Percentiles rank a stretch among this genome's conserved stretches.
Evolutionary conservation across 2,329 filamentous ascomycete genomes (phyloP).

Genomic region (Hypomyces rosellus): DNA sequence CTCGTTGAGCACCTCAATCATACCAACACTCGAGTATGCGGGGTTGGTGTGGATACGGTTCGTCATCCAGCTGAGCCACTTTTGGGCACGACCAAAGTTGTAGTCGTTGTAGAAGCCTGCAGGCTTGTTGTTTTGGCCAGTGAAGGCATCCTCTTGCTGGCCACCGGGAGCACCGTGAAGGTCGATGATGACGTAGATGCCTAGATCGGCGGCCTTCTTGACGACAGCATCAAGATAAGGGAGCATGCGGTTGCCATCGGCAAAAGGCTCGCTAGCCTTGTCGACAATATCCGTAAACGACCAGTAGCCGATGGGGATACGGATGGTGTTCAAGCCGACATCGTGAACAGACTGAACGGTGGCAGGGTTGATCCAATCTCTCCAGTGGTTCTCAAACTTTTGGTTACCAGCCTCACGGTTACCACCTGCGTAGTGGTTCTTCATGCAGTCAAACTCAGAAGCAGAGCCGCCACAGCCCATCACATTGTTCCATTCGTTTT

Average conservation of each 20-base stretch:
- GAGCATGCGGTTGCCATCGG: conserved; percentile 24
- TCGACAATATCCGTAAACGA: conserved; percentile 43
- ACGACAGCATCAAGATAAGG: conserved; percentile 26
- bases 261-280: conserved; percentile 41
- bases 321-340: conserved; percentile 46
- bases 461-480: conserved; percentile 39
- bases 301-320: conserved; percentile 51
- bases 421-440: conserved; percentile 17
- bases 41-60: conserved; percentile 42
- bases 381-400: conserved; percentile 43
- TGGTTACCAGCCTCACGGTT: conserved; percentile 36
- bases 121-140: conserved; percentile 28
- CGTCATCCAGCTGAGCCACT: conserved; percentile 51
- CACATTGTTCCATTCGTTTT: conserved; percentile 32
- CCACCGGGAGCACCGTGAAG: conserved; percentile 43
- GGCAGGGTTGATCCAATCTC: conserved; percentile 13
- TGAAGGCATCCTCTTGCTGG: conserved; percentile 38
- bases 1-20: conserved; percentile 51
- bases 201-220: conserved; percentile 25
- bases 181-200: conserved; percentile 26
- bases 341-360: conserved; percentile 44
- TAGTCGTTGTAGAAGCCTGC: conserved; percentile 50
- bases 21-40: conserved; percentile 50
- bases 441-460: conserved; percentile 49
- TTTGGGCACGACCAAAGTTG: conserved; percentile 48